These are phyloP conservation scores for Keqinozyma sinolaborantium DNA, from an alignment of 1,139 yeast genomes.

Conservation along the genomic window DNA sequence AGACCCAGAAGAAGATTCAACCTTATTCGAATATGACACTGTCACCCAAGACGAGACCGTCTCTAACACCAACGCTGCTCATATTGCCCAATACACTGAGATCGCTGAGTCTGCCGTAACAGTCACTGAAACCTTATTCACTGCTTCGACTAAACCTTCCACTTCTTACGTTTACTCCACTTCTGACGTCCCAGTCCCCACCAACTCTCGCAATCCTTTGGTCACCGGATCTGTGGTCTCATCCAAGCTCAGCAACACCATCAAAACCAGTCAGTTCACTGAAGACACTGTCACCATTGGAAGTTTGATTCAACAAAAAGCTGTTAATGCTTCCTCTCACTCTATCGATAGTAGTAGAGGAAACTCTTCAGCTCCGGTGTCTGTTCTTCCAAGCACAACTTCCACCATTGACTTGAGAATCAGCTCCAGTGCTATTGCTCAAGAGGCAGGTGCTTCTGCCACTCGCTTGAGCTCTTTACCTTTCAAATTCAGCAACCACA, in stretches of 20 bases:
- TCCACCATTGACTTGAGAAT: slow-evolving; percentile 17
- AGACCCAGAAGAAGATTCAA: slow-evolving; percentile 6
- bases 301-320: neutral
- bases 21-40: slow-evolving; percentile 14
- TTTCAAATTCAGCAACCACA: slow-evolving; percentile 7
- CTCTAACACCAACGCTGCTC: slow-evolving; percentile 2
- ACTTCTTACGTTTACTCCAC: slow-evolving; percentile 15
- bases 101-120: slow-evolving; percentile 19
- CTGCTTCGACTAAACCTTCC: slow-evolving; percentile 20
- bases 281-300: slow-evolving; percentile 5
- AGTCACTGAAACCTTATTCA: slow-evolving; percentile 20
- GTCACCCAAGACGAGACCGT: slow-evolving; percentile 13
- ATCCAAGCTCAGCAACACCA: slow-evolving; percentile 7
- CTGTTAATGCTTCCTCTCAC: neutral
- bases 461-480: slow-evolving; percentile 3
- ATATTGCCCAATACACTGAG: slow-evolving; percentile 3
- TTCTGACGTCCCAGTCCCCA: slow-evolving; percentile 15
- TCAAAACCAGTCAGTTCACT: slow-evolving; percentile 6
- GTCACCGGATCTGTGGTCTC: slow-evolving; percentile 14
- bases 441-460: slow-evolving; percentile 2
- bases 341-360: neutral
- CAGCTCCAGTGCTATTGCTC: slow-evolving; percentile 7
- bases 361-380: slow-evolving; percentile 1
- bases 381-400: slow-evolving; percentile 3
- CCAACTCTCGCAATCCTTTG: slow-evolving; percentile 20